Conservation (phyloP, 2,329 filamentous ascomycete genomes). For the Sphaerulina vaccinii region DNA sequence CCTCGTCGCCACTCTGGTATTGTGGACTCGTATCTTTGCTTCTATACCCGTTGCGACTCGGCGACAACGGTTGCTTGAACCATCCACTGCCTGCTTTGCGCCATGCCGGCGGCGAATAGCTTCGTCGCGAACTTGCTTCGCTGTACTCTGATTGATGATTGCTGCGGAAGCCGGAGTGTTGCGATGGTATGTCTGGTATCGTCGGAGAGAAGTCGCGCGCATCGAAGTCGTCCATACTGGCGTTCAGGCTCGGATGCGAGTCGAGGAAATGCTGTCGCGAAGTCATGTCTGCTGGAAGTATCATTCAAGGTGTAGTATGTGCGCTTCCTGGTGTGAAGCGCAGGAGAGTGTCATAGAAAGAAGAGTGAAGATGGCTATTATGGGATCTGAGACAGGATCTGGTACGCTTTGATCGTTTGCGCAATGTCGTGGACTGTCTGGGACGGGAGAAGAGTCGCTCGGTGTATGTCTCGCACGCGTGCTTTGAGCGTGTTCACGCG, state of each 20-base stretch:
- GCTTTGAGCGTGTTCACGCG: constrained; percentile 10
- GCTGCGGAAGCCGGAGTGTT: constrained; percentile 62
- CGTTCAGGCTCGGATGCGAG: constrained; percentile 57
- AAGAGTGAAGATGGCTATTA: constrained; percentile 6
- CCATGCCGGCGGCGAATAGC: constrained; percentile 67
- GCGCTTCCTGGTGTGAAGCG: constrained; percentile 14
- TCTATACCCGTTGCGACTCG: constrained; percentile 49
- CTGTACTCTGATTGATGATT: constrained; percentile 46
- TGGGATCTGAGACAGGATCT: constrained; percentile 15
- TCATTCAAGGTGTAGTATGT: constrained; percentile 18
- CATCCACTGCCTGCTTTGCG: constrained; percentile 59
- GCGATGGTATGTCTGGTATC: constrained; percentile 55
- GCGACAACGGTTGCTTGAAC: constrained; percentile 48
- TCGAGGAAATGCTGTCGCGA: constrained; percentile 35
- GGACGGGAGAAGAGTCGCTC: background rate
- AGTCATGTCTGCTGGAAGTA: constrained; percentile 22
- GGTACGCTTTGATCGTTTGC: constrained; percentile 15
- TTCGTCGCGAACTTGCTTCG: constrained; percentile 51
- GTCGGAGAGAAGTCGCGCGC: constrained; percentile 54
- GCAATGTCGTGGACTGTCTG: constrained; percentile 4
- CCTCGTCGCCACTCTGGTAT: constrained; percentile 54
- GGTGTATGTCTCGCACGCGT: constrained; percentile 11
- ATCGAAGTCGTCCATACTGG: constrained; percentile 63
- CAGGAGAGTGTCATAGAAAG: background rate
- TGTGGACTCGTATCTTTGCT: constrained; percentile 61